phyloP scores from a whole-genome alignment of 1,284 basidiomycete genomes.

The Moesziomyces parantarcticus region DNA sequence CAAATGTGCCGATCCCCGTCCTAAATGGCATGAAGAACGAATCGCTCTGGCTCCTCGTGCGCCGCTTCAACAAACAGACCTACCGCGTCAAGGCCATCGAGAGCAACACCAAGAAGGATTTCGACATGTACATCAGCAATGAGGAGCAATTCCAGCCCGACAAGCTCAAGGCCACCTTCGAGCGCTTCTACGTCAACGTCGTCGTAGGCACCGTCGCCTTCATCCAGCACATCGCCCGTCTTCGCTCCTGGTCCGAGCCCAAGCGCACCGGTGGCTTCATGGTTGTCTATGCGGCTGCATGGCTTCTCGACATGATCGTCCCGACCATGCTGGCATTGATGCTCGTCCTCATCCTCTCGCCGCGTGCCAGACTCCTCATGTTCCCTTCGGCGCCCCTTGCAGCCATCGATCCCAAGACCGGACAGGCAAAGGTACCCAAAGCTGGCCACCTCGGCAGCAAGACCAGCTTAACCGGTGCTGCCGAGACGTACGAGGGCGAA shows the following conservation, averaged over 20 bases:
- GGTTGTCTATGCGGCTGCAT: constrained; percentile 44
- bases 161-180: constrained; percentile 72
- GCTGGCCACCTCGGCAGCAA: constrained; percentile 62
- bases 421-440: constrained; percentile 59
- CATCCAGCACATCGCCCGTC: constrained; percentile 71
- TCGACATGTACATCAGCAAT: constrained; percentile 71
- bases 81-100: constrained; percentile 69
- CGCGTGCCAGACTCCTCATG: constrained; percentile 69
- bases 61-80: constrained; percentile 71
- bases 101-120: constrained; percentile 46
- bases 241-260: constrained; percentile 73
- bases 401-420: constrained; percentile 65
- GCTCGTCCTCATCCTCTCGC: constrained; percentile 71
- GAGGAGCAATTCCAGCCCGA: constrained; percentile 72
- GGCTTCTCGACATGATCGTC: constrained; percentile 36
- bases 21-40: constrained; percentile 69
- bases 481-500: constrained; percentile 70
- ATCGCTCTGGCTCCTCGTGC: constrained; percentile 69
- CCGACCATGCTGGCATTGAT: constrained; percentile 65
- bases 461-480: constrained; percentile 50
- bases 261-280: constrained; percentile 70
- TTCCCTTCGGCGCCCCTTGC: constrained; percentile 73
- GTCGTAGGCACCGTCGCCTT: constrained; percentile 71
- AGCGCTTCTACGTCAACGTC: constrained; percentile 72
- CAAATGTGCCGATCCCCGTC: constrained; percentile 54